Conservation (phyloP, 306 rosid species). For the Lablab purpureus region DNA sequence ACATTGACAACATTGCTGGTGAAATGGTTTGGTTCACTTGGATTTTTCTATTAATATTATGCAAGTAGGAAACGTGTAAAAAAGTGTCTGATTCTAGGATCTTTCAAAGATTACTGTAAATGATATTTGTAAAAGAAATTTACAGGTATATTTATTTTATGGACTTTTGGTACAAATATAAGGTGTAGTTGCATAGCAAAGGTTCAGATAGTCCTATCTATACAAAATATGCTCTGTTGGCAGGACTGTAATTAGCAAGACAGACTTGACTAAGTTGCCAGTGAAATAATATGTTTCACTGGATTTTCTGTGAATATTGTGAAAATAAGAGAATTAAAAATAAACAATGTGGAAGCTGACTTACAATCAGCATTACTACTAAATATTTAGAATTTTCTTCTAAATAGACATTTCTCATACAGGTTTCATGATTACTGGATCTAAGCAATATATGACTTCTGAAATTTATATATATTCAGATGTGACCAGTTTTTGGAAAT, state of each 20-base stretch:
- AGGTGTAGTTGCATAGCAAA: constrained; percentile 36
- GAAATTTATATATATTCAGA: constrained; percentile 36
- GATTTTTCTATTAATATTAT: constrained; percentile 20
- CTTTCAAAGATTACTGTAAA: constrained; percentile 13
- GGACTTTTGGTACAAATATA: constrained; percentile 39
- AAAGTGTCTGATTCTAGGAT: constrained; percentile 37
- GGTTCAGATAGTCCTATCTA: constrained; percentile 27
- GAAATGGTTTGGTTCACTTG: constrained; percentile 42
- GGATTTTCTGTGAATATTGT: constrained; percentile 29
- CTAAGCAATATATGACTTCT: constrained; percentile 26
- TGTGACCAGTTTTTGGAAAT: constrained; percentile 34
- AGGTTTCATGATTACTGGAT: constrained; percentile 26
- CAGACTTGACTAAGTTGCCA: constrained; percentile 41
- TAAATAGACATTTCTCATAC: constrained; percentile 11
- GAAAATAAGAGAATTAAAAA: constrained; percentile 22
- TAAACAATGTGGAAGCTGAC: constrained; percentile 36
- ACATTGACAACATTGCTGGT: constrained; percentile 47
- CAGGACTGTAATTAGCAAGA: constrained; percentile 40
- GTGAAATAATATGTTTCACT: constrained; percentile 43
- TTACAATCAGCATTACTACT: background rate
- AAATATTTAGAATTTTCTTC: constrained; percentile 11
- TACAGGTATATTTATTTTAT: constrained; percentile 38
- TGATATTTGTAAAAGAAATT: constrained; percentile 40
- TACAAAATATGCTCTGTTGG: constrained; percentile 29
- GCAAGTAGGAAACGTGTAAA: constrained; percentile 3